Evolutionary conservation across 805 yeast species (phyloP).

Genomic region (Wickerhamomyces hampshirensis): DNA sequence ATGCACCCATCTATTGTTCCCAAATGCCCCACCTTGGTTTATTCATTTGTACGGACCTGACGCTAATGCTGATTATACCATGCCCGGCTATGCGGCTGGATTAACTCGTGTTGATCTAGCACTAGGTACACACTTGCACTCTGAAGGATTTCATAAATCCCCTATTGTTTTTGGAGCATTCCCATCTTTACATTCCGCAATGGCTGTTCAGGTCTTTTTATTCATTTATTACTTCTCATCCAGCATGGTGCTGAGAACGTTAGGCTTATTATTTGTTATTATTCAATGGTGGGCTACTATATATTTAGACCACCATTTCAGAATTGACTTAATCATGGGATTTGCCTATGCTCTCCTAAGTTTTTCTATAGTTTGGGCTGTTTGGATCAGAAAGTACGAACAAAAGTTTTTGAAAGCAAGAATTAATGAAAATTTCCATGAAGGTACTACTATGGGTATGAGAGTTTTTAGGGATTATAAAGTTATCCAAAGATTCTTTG

Average conservation of each 20-base stretch:
- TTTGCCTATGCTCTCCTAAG: conserved; percentile 43
- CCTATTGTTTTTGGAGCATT: conserved; percentile 69
- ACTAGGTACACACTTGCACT: conserved; percentile 54
- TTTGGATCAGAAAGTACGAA: conserved; percentile 30
- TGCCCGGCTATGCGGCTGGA: conserved; percentile 71
- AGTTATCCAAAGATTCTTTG: conserved; percentile 46
- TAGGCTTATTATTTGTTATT: conserved; percentile 40
- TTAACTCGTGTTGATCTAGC: conserved; percentile 59
- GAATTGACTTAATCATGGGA: conserved; percentile 57
- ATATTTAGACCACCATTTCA: conserved; percentile 69
- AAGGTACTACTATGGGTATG: conserved; percentile 58
- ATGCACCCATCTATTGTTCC: conserved; percentile 54
- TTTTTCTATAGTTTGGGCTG: conserved; percentile 37
- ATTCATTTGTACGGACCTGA: conserved; percentile 56
- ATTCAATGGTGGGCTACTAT: conserved; percentile 75
- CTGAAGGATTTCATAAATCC: conserved; percentile 58
- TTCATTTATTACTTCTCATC: conserved; percentile 39
- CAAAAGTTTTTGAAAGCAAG: conserved; percentile 27
- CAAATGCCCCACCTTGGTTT: conserved; percentile 77
- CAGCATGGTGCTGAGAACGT: conserved; percentile 21
- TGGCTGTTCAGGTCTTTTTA: conserved; percentile 46
- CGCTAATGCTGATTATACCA: conserved; percentile 50
- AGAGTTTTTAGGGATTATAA: conserved; percentile 47
- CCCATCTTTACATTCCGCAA: conserved; percentile 61
- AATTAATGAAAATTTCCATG: conserved; percentile 32